phyloP scores from a whole-genome alignment of 352 stramenopile species.

The Globisporangium ultimum region DNA sequence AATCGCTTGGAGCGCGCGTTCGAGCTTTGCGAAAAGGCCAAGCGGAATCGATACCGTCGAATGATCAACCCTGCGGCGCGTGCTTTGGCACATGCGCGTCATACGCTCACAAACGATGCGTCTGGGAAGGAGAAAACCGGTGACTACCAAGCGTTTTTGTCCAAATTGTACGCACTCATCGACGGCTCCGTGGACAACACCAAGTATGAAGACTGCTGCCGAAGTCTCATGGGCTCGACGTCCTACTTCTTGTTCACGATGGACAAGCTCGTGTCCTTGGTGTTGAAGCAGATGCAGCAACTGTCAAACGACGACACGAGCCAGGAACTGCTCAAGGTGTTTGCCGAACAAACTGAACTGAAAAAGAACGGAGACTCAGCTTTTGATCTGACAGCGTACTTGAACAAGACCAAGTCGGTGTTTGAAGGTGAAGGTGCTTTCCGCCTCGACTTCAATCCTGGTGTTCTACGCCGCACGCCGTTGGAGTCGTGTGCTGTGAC shows the following conservation, averaged over 20 bases:
- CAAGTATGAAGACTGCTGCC: slow-evolving; percentile 88
- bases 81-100: slow-evolving; percentile 69
- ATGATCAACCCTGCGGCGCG: slow-evolving; percentile 84
- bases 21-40: slow-evolving; percentile 84
- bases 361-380: slow-evolving; percentile 18
- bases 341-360: slow-evolving; percentile 42
- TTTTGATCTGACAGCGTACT: slow-evolving; percentile 44
- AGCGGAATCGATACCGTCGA: slow-evolving; percentile 81
- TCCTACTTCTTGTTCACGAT: slow-evolving; percentile 92
- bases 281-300: slow-evolving; percentile 90
- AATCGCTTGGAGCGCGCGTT: slow-evolving; percentile 78
- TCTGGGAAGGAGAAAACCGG: slow-evolving; percentile 68
- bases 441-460: slow-evolving; percentile 81
- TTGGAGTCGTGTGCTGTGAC: slow-evolving; percentile 49
- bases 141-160: slow-evolving; percentile 86
- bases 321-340: slow-evolving; percentile 75
- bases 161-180: slow-evolving; percentile 84
- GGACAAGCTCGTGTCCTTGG: slow-evolving; percentile 83
- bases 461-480: slow-evolving; percentile 72
- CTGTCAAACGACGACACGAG: slow-evolving; percentile 78
- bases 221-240: slow-evolving; percentile 85
- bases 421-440: slow-evolving; percentile 84
- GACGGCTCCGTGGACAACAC: slow-evolving; percentile 84
- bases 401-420: slow-evolving; percentile 75
- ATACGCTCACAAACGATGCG: slow-evolving; percentile 39